These are phyloP conservation scores for Penicillium maclennaniae DNA, from an alignment of 495 filamentous ascomycete genomes.

Conservation along the genomic window DNA sequence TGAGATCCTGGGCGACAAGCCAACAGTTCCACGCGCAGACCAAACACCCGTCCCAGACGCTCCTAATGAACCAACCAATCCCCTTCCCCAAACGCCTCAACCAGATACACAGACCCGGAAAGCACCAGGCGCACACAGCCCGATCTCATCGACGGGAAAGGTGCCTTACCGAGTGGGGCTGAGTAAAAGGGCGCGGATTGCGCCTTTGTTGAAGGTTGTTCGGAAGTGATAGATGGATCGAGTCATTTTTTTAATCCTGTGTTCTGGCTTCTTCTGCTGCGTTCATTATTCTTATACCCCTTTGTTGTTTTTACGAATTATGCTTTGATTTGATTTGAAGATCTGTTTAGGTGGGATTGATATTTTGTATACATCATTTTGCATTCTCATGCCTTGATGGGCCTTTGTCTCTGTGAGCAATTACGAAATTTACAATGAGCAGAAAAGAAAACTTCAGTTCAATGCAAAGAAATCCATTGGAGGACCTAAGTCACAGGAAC, in stretches of 20 bases:
- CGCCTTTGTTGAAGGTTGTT: constrained; percentile 61
- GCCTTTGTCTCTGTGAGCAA: neutral
- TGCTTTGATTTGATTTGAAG: neutral
- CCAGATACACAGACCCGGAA: constrained; percentile 15
- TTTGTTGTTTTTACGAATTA: neutral
- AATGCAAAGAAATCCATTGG: neutral
- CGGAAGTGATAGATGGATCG: constrained; percentile 44
- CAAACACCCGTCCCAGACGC: neutral
- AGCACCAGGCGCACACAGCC: constrained; percentile 42
- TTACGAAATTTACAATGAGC: too few species aligned
- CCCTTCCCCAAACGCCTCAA: constrained; percentile 19
- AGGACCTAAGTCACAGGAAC: neutral
- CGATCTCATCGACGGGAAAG: constrained; percentile 50
- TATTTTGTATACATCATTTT: constrained; percentile 1
- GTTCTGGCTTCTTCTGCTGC: neutral
- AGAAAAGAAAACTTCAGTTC: too few species aligned
- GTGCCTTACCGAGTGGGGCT: constrained; percentile 63
- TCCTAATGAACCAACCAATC: neutral
- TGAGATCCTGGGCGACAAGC: neutral
- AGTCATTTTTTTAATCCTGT: neutral
- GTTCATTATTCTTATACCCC: constrained; percentile 22
- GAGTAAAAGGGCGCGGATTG: constrained; percentile 61
- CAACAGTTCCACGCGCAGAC: neutral
- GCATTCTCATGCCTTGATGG: neutral
- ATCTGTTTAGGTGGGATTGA: neutral